Evolutionary conservation across 1,284 basidiomycete genomes (phyloP), one percentile per base, ranked within the genome.

Genomic region (Thelephora terrestris): DNA sequence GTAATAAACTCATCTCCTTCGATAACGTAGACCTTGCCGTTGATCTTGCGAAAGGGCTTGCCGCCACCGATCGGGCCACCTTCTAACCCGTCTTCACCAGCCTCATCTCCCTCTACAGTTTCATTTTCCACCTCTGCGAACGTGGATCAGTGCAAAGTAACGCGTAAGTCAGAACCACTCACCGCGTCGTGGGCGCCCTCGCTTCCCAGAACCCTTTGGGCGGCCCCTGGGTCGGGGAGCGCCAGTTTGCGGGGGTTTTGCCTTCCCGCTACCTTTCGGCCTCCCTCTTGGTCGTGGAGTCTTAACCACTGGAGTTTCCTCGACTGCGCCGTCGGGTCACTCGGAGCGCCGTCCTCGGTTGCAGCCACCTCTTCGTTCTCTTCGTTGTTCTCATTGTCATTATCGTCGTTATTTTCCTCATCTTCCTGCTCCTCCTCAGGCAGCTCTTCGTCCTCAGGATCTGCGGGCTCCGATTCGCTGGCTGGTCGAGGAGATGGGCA

Each of bases 1-100:
- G 92, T 85, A 43, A 86, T 69, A 54, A 94, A 82, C 66, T 95
- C 93, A 63, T 98, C 93, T 37, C 85, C 84, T 38, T 91, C 86
- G 45, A 96, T 84, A 39, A 81, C 69, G 61, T 86, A 89, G 14
- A 80, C 75, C 55, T 80, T 72, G 10, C 87, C 90, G 47, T 86
- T 81, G 58, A 95, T 78, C 55, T 74, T 79, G 47, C 79, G 71
- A 64, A 84, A 85, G 1, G 79, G 78, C 56, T 81, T 83, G 1
- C 81, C 81, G 3, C 76, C 78, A 37, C 71, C 75, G 34, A 74
- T 58, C 2, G 71, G 73, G 4, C 57, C 58, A 14, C 25, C 39
- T 14, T 58, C 56, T 47, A 58, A 60, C 43, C 53, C 60, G n/a
- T 65, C 70, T 42, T 62, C 61, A 7, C 58, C 57, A 12, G 54